Conservation (phyloP, 1,139 yeast species). For the Schizosaccharomyces versatilis region DNA sequence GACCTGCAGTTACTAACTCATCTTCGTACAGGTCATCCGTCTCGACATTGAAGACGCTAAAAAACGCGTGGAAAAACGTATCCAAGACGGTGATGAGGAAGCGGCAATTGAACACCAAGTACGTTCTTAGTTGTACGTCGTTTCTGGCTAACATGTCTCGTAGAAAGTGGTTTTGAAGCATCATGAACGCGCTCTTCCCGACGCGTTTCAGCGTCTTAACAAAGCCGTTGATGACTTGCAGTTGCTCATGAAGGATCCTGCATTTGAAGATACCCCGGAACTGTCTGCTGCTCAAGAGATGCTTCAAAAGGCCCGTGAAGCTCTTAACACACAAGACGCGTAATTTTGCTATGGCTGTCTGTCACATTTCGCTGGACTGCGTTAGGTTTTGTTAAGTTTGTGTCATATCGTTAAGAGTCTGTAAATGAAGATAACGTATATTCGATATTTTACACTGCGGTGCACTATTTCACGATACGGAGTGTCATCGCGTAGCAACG, state of each 20-base stretch:
- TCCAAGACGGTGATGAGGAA: neutral
- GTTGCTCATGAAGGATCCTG: neutral
- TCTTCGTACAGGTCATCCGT: neutral
- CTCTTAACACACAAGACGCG: neutral
- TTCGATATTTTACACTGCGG: too few relatives aligned
- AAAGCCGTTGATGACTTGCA: neutral
- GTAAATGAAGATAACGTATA: too few relatives aligned
- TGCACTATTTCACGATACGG: too few relatives aligned
- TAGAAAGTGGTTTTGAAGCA: slow-evolving; percentile 1
- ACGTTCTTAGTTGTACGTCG: neutral
- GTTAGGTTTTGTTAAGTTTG: neutral
- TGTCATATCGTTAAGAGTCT: too few relatives aligned
- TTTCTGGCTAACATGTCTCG: neutral
- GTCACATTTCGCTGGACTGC: neutral
- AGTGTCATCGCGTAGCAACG: too few relatives aligned
- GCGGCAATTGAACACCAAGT: neutral
- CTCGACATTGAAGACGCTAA: neutral
- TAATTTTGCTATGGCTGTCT: too few relatives aligned
- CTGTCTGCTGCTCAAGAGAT: neutral
- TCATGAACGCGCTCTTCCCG: neutral
- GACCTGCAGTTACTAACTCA: neutral
- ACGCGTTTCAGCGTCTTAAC: neutral
- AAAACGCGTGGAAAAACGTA: neutral
- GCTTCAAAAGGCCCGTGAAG: neutral
- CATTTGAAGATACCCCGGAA: neutral